Evolutionary conservation across 2,329 filamentous ascomycete species (phyloP), one percentile per base, ranked within the genome.

Genomic region (Paramyrothecium roridum): DNA sequence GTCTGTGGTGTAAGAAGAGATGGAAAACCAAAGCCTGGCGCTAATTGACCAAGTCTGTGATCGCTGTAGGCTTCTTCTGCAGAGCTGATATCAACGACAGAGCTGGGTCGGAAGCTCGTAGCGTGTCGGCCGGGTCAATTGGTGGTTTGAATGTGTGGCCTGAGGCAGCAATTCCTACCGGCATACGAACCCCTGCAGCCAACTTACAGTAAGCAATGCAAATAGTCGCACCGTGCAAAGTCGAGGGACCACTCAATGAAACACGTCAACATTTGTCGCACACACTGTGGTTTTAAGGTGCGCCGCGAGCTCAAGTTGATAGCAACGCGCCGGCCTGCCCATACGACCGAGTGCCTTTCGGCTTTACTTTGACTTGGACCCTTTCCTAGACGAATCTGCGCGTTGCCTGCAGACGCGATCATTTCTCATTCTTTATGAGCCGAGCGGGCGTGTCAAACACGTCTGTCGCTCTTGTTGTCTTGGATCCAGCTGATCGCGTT

Each of bases 211-310:
- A 54, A 52, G 7, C 19, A 8, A 8, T 17, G 19, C 57, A 58
- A 61, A 61, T 64, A 37, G 21, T 30, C n/a, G 16, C 16, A 1
- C 2, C 1, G 1, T 0, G 2, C 10, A n/a, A 11, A 3, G 45
- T 20, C 55, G 65, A 30, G 59, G 10, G 59, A 61, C n/a, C 26
- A 40, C 3, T 1, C 22, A 57, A 53, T 19, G 30, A 23, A 51
- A 43, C 37, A 43, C 37, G 37, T 43, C 37, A 19, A 19, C 37
- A 19, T 56, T 45, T 54, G 61, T 66, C 61, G 61, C 62, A 62
- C 61, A 64, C 64, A 66, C 64, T 66, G 64, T 66, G 61, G 54
- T 56, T 59, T 62, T 57, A 58, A 61, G 63, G 58, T 65, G 45
- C 59, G 11, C 21, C 63, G 61, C 64, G 62, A 63, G 50, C 59